Percentiles rank a stretch among this genome's conserved stretches.
Conservation (phyloP, 139 green algal genomes). For the Monoraphidium neglectum region DNA sequence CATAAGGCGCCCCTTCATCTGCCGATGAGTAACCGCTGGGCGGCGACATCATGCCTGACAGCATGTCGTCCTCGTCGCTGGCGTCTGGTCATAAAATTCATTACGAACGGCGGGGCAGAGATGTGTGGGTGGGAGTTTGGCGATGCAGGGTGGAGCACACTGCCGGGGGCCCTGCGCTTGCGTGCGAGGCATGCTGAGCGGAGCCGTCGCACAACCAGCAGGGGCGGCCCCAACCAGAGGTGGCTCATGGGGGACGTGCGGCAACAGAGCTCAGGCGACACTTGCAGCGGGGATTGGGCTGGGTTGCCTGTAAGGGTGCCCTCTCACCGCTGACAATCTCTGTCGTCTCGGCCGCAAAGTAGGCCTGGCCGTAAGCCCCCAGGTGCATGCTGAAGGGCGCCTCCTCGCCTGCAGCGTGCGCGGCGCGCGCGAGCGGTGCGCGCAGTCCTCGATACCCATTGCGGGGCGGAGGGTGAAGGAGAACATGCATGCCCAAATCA, state of each 20-base stretch:
- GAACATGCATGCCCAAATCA: too few species aligned
- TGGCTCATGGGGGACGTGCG: too few species aligned
- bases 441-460: background rate
- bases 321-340: conserved; percentile 44
- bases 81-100: conserved; percentile 26
- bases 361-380: conserved; percentile 77
- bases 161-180: background rate
- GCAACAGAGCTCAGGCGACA: too few species aligned
- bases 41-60: conserved; percentile 76
- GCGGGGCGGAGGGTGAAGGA: background rate
- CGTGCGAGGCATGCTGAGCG: background rate
- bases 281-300: too few species aligned
- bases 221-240: too few species aligned
- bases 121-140: too few species aligned
- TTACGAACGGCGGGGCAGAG: background rate
- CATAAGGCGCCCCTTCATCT: conserved; percentile 43
- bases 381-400: conserved; percentile 76
- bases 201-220: too few species aligned
- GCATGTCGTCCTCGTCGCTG: conserved; percentile 50
- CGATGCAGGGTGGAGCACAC: background rate
- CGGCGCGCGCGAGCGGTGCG: too few species aligned
- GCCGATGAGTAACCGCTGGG: conserved; percentile 61
- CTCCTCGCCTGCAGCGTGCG: conserved; percentile 45
- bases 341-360: conserved; percentile 60
- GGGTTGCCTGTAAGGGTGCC: background rate